Percentiles rank a stretch among this genome's conserved stretches.
Conservation (phyloP, 306 rosid genomes). For the Styphnolobium japonicum region DNA sequence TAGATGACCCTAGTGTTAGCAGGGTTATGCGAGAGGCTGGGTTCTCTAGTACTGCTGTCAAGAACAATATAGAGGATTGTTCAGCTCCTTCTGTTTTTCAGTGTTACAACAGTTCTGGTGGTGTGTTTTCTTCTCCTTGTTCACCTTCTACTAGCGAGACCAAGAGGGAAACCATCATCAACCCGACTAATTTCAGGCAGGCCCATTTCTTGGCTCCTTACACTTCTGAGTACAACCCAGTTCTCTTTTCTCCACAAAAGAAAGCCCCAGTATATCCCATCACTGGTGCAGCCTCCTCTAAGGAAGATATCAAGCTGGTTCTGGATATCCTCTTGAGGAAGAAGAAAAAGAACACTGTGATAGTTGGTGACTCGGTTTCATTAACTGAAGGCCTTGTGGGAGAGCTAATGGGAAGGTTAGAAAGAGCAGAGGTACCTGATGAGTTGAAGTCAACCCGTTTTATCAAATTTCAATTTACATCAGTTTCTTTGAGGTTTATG, state of each 20-base stretch:
- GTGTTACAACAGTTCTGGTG: constrained; percentile 58
- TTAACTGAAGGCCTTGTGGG: constrained; percentile 55
- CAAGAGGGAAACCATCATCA: constrained; percentile 23
- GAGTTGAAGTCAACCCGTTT: constrained; percentile 52
- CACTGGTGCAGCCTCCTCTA: constrained; percentile 35
- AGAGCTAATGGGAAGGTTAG: constrained; percentile 55
- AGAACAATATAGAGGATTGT: constrained; percentile 66
- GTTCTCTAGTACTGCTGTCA: constrained; percentile 74
- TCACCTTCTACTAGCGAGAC: constrained; percentile 57
- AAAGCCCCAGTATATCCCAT: constrained; percentile 23
- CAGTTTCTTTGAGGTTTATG: constrained; percentile 55
- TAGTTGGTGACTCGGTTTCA: constrained; percentile 60
- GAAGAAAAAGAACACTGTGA: constrained; percentile 66
- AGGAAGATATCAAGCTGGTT: constrained; percentile 65
- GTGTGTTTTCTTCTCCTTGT: constrained; percentile 76
- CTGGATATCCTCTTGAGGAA: constrained; percentile 57
- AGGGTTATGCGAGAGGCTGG: constrained; percentile 95
- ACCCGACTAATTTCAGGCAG: constrained; percentile 44
- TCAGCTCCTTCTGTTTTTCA: constrained; percentile 62
- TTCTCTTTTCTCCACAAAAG: constrained; percentile 59
- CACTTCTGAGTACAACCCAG: constrained; percentile 50
- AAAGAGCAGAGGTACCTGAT: constrained; percentile 65
- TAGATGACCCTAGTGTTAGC: constrained; percentile 91
- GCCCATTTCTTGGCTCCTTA: constrained; percentile 43
- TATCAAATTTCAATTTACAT: constrained; percentile 50